Conservation (phyloP, 106 monocot genomes). For the Dendrobium chrysotoxum region DNA sequence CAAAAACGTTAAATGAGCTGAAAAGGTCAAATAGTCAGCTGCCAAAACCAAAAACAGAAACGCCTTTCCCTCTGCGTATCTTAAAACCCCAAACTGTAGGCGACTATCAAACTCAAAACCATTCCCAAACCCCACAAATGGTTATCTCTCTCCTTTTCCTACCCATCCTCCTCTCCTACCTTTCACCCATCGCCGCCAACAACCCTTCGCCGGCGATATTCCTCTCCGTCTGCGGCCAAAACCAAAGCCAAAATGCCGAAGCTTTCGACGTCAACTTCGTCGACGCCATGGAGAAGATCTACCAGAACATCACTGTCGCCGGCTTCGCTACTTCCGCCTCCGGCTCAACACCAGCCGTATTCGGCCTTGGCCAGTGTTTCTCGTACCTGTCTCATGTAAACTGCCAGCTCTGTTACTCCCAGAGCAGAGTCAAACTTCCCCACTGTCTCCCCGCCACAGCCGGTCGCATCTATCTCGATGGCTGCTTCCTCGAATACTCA, state of each 20-base stretch:
- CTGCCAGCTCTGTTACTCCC: conserved; percentile 37
- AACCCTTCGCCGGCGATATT: conserved; percentile 9
- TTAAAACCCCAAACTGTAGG: too few species aligned
- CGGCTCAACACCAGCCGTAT: conserved; percentile 6
- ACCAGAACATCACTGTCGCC: conserved; percentile 16
- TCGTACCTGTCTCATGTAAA: conserved; percentile 26
- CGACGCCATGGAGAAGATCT: conserved; percentile 28
- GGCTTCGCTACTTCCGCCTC: conserved; percentile 18
- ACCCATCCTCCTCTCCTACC: conserved; percentile 10
- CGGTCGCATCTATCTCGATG: conserved; percentile 30
- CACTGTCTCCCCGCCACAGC: conserved; percentile 24
- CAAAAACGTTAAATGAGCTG: too few species aligned
- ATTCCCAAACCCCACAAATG: background rate
- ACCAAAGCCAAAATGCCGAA: conserved; percentile 6
- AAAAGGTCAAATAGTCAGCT: too few species aligned
- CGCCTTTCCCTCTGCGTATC: too few species aligned
- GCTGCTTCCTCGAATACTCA: conserved; percentile 44
- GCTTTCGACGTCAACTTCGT: conserved; percentile 38
- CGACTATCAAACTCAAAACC: too few species aligned
- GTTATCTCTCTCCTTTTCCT: conserved; percentile 2
- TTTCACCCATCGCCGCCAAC: background rate
- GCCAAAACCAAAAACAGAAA: too few species aligned
- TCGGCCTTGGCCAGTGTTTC: conserved; percentile 36
- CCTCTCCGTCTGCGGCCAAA: conserved; percentile 21
- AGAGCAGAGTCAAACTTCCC: conserved; percentile 27